Percentiles rank a stretch among this genome's conserved stretches.
Conservation (phyloP, 805 yeast species). For the Kluyveromyces starmeri region DNA sequence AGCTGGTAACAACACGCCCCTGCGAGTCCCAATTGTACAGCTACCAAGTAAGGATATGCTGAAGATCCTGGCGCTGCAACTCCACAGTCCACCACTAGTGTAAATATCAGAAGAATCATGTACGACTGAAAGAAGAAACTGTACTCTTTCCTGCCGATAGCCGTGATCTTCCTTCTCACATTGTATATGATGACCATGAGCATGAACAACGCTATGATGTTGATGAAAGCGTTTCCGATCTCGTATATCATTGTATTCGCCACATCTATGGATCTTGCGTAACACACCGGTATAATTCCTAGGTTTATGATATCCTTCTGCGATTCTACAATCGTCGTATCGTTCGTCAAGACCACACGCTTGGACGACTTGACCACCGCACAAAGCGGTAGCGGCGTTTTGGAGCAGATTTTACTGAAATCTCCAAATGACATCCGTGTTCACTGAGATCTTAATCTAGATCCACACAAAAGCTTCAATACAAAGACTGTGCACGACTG, state of each 20-base stretch:
- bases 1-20: conserved; percentile 65
- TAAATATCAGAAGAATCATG: conserved; percentile 48
- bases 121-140: conserved; percentile 57
- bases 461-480: too few relatives aligned
- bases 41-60: conserved; percentile 74
- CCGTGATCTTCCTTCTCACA: conserved; percentile 80
- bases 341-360: conserved; percentile 20
- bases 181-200: conserved; percentile 64
- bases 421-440: conserved; percentile 26
- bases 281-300: conserved; percentile 73
- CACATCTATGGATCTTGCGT: conserved; percentile 74
- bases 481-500: too few relatives aligned
- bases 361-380: conserved; percentile 54
- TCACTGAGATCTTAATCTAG: too few relatives aligned
- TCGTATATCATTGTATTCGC: conserved; percentile 90
- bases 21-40: conserved; percentile 67
- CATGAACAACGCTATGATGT: conserved; percentile 62
- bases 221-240: conserved; percentile 78
- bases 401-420: conserved; percentile 43
- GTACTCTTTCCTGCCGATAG: conserved; percentile 88
- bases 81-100: conserved; percentile 83
- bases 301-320: conserved; percentile 19
- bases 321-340: conserved; percentile 10
- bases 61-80: conserved; percentile 79
- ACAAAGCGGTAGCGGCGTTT: conserved; percentile 72